Base-by-base conservation (phyloP, 1,284 basidiomycete genomes). In the Trichosporon coremiiforme region DNA sequence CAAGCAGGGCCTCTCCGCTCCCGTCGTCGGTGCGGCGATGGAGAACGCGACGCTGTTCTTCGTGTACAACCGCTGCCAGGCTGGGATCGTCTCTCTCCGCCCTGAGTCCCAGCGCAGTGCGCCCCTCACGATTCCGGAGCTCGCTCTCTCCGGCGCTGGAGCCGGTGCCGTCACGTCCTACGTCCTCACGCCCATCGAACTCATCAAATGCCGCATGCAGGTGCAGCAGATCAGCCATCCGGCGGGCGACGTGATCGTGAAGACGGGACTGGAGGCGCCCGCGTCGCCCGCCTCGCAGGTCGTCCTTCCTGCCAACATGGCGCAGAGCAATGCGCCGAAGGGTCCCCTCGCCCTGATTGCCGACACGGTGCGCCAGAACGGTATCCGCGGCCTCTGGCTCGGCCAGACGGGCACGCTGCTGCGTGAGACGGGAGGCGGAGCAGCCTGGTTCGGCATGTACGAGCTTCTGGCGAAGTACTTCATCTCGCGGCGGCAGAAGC, bases 161-260 rank as follows among this genome's bases (percentile, higher is more conserved):
- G 91, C 93, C 4, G 94, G 93, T n/a, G 87, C 89, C 2, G 86
- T 90, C 35, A 90, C 93, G 0, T 92, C 90, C 75, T 91, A 94
- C 79, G 87, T 95, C 68, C 84, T 95, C 66, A 95, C 93, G 1
- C 94, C 93, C 1, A 90, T 95, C 73, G 94, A 96, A 82, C 89
- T 94, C 69, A 88, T 96, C 76, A 96, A 96, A 85, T 95, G 93
- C 83, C 91, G 93, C 79, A 95, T 95, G 93, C 96, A 96, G 85
- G 93, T 95, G 3, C 93, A 95, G 83, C 92, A 94, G 88, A 87
- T 93, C 50, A 85, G 86, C 57, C 67, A 70, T 75, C 75, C 64
- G 68, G 38, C 64, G 2, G 62, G 65, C 2, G 47, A 65, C 10
- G 65, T 69, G 12, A 33, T 71, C 20, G 25, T 68, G 70, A 41